Evolutionary conservation across 176 grass and related monocot species (phyloP).

Genomic region (Saccharum spontaneum): DNA sequence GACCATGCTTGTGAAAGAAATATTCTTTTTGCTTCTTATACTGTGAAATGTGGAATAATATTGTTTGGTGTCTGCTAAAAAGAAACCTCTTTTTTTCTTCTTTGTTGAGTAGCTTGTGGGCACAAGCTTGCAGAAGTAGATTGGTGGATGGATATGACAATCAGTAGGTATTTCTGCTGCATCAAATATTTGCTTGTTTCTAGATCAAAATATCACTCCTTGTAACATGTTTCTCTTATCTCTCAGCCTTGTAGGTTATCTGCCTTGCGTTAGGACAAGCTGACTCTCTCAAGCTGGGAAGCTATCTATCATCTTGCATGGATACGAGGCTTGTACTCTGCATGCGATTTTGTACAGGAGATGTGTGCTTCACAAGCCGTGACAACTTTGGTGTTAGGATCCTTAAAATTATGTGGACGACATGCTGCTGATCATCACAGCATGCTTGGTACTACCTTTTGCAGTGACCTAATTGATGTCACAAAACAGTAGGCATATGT

Average conservation of each 20-base stretch:
- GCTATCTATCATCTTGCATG: conserved; percentile 1
- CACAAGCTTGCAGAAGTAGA: conserved; percentile 24
- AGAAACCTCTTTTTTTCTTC: neutral
- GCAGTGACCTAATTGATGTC: neutral
- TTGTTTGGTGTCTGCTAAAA: neutral
- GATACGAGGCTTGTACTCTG: neutral
- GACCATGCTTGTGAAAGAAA: neutral
- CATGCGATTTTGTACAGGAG: too few relatives aligned
- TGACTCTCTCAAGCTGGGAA: neutral
- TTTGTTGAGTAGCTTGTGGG: conserved; percentile 43
- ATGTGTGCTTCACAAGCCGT: too few relatives aligned
- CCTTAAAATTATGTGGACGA: neutral
- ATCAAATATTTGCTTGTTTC: neutral
- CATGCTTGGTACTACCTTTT: too few relatives aligned
- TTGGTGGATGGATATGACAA: neutral
- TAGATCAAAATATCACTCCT: neutral
- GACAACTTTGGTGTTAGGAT: too few relatives aligned
- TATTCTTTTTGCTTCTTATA: neutral
- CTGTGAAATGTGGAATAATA: neutral
- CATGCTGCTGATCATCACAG: too few relatives aligned
- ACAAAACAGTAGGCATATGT: too few relatives aligned
- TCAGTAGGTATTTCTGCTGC: conserved; percentile 11
- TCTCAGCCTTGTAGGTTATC: neutral
- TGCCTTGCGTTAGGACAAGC: neutral
- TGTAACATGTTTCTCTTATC: conserved; percentile 1